Conservation (phyloP, 148 eudicot genomes). For the Chenopodium album region DNA sequence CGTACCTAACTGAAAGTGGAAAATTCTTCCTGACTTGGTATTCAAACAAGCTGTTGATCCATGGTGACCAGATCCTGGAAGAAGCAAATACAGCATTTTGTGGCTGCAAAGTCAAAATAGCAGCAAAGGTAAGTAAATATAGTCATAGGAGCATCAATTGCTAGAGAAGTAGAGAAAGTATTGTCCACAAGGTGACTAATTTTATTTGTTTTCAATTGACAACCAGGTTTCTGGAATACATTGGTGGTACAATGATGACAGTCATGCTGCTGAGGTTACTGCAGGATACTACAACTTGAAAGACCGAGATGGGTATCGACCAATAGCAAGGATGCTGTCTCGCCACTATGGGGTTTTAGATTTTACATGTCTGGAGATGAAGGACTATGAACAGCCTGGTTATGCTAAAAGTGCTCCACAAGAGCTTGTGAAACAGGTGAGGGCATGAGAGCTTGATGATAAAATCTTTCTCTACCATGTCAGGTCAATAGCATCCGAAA, state of each 20-base stretch:
- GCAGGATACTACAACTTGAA: constrained; percentile 79
- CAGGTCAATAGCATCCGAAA: neutral
- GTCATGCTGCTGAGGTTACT: constrained; percentile 81
- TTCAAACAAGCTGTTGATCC: constrained; percentile 66
- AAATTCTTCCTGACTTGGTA: constrained; percentile 90
- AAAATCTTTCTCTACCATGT: neutral
- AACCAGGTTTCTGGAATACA: constrained; percentile 75
- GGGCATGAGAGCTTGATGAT: neutral
- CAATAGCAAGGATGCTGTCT: constrained; percentile 79
- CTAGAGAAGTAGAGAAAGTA: neutral
- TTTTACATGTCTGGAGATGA: constrained; percentile 85
- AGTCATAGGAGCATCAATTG: neutral
- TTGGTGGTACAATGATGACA: constrained; percentile 76
- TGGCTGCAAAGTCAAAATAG: constrained; percentile 67
- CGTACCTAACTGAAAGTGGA: constrained; percentile 58
- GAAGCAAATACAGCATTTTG: constrained; percentile 72
- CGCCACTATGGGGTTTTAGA: constrained; percentile 63
- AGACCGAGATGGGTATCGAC: constrained; percentile 74
- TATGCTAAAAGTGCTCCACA: constrained; percentile 66
- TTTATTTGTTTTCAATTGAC: neutral
- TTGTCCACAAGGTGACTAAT: too few relatives aligned
- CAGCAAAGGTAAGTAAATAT: constrained; percentile 53
- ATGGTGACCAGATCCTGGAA: constrained; percentile 84
- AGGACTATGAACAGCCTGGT: constrained; percentile 58
- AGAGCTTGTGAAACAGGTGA: constrained; percentile 83